Base-by-base conservation (phyloP, 768 basidiomycete genomes). In the Phylloporus sp. region DNA sequence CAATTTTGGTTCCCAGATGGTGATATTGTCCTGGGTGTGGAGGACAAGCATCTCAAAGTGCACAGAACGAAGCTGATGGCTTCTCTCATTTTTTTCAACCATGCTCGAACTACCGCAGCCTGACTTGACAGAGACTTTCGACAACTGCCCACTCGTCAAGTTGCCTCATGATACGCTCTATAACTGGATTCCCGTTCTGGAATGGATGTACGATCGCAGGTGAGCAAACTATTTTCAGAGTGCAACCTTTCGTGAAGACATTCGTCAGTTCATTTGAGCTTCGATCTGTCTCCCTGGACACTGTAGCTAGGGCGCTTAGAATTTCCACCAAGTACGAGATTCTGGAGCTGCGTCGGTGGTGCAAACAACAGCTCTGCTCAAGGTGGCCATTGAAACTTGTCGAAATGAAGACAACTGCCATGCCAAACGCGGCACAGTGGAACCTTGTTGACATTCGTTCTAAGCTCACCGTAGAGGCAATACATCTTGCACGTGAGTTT, bases 311-410 rank as follows among this genome's bases (percentile, higher is more conserved):
- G 12, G 55, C 65, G 13, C 61, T 73, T 10, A 59, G 67, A 22
- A 66, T 74, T 35, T 57, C 71, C 3, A 72, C 70, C 2, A 74
- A 73, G 54, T 71, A 74, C 50, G 71, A 72, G 18, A 69, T 72
- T 22, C 6, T 56, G 13, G 57, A 50, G 1, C 56, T 73, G 29
- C 62, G 67, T 29, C 40, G 57, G 20, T 67, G 63, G 60, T 63
- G 61, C 9, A 56, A 59, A 34, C 26, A 49, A 6, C 55, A 66
- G 23, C 45, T 72, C 15, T 28, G 55, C 15, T 55, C 53, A 10
- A 55, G 64, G 24, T 74, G 72, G 70, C 73, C 72, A 15, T 26
- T 28, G 16, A 56, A 66, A 20, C 34, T 67, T 18, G 51, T 55
- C 12, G 41, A 57, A 28, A 69, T 72, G 68, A 61, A 59, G 11